Percentiles rank a stretch among this genome's conserved stretches.
These are phyloP conservation scores for Begonia loranthoides DNA, from an alignment of 306 rosid genomes.

Conservation along the genomic window DNA sequence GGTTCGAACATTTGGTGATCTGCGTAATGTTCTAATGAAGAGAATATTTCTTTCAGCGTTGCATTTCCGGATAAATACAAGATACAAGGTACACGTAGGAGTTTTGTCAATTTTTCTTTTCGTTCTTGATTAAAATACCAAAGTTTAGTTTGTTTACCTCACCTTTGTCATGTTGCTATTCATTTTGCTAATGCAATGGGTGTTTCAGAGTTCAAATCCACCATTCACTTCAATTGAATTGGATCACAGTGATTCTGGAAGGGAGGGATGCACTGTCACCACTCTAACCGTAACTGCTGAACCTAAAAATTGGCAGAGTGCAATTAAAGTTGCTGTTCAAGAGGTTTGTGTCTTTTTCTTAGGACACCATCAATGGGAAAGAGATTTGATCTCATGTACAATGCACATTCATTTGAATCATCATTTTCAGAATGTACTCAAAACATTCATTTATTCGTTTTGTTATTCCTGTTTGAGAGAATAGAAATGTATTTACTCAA, in stretches of 20 bases:
- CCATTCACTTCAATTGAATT: constrained; percentile 95
- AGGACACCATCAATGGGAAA: too few relatives aligned
- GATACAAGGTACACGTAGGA: constrained; percentile 70
- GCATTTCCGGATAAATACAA: constrained; percentile 93
- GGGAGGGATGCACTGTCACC: constrained; percentile 99
- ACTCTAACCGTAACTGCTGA: constrained; percentile 95
- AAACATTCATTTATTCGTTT: not conserved
- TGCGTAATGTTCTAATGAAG: constrained; percentile 93
- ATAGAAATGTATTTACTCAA: not conserved
- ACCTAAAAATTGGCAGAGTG: constrained; percentile 87
- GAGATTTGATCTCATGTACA: too few relatives aligned
- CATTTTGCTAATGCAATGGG: constrained; percentile 13
- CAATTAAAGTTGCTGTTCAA: constrained; percentile 92
- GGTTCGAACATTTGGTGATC: constrained; percentile 74
- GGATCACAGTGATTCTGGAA: constrained; percentile 99
- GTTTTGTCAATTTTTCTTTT: constrained; percentile 3
- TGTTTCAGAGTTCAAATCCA: constrained; percentile 91
- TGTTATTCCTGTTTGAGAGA: not conserved
- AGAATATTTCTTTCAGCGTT: constrained; percentile 93
- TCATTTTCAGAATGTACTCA: too few relatives aligned
- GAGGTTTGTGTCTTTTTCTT: constrained; percentile 45
- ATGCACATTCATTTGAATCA: too few relatives aligned
- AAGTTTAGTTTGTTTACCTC: not conserved
- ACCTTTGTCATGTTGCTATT: not conserved
- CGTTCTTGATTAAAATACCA: not conserved